Base-by-base conservation (phyloP, 768 basidiomycete genomes). In the Rhodotorula paludigena region DNA sequence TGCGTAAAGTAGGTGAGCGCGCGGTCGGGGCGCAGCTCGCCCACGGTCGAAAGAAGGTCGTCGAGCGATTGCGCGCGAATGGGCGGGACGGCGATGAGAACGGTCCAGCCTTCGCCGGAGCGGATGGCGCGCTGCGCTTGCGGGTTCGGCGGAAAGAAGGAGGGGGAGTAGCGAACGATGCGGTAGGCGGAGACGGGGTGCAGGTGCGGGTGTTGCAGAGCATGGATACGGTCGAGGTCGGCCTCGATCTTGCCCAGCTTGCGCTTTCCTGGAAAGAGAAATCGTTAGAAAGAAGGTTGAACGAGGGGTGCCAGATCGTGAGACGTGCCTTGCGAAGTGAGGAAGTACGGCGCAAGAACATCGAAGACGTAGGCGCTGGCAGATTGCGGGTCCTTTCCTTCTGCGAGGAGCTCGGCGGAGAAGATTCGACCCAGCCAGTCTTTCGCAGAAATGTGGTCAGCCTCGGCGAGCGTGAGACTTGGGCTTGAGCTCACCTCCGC, bases 1-100 rank as follows among this genome's bases (percentile, higher is more conserved):
- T 69, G 64, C 3, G 54, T 12, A 45, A 73, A 66, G 47, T 63
- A 66, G 6, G 36, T 23, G 38, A 73, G 39, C 0, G 72, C 72
- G 36, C 68, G 60, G 35, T 73, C 72, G 33, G 51, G n/a, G 11
- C 72, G 68, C 2, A 73, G 59, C n/a, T 73, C 72, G 33, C 72
- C 72, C 48, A 58, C 56, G 30, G 67, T 55, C 35, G 35, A 11
- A 5, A 72, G 71, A 30, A 72, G 57, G 21, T 57, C 51, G 9
- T 65, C 58, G 47, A 72, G 64, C 12, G 63, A 38, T 4, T 62
- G 71, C 28, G 63, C 36, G 33, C 41, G 56, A 30, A 44, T 23
- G 0, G 45, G 36, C 8, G 66, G 45, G n/a, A 58, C 51, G 28
- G 68, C 60, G 61, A 72, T 57, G 41, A 72, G 57, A 42, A 55